phyloP scores from a whole-genome alignment of 2,329 filamentous ascomycete species.

The Nothophaeocryptopus gaeumannii region DNA sequence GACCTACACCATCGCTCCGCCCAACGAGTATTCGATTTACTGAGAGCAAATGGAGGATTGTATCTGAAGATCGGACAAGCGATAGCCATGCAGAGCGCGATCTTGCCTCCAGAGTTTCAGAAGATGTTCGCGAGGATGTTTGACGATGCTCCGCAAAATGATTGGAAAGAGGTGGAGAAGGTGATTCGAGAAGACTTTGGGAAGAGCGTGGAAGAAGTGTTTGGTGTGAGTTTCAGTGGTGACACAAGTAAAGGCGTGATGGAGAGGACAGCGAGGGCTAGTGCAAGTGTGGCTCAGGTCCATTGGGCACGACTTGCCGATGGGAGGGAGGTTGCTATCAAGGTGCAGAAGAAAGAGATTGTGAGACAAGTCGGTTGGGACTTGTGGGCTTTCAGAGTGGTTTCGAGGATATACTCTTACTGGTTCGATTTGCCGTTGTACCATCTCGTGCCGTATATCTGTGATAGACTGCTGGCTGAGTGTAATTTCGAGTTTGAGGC shows the following conservation, averaged over 20 bases:
- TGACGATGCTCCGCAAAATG: conserved; percentile 92
- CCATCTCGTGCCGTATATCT: conserved; percentile 85
- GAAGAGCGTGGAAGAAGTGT: conserved; percentile 83
- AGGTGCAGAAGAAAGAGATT: conserved; percentile 96
- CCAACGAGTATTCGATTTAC: conserved; percentile 73
- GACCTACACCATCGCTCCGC: conserved; percentile 83
- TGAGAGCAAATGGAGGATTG: conserved; percentile 83
- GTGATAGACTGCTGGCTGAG: conserved; percentile 85
- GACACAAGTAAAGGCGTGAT: conserved; percentile 59
- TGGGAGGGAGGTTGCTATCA: conserved; percentile 88
- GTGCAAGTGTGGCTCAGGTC: conserved; percentile 92
- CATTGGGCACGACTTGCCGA: conserved; percentile 87
- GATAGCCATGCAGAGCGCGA: conserved; percentile 95
- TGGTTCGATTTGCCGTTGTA: conserved; percentile 94
- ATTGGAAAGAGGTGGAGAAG: conserved; percentile 78
- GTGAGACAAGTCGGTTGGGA: conserved; percentile 89
- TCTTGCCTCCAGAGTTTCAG: conserved; percentile 91
- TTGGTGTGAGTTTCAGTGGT: conserved; percentile 72
- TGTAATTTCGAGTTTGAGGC: conserved; percentile 95
- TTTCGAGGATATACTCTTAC: conserved; percentile 76
- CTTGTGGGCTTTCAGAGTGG: conserved; percentile 90
- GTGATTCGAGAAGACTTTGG: conserved; percentile 88
- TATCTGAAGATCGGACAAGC: conserved; percentile 98
- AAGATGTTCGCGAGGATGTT: conserved; percentile 97
- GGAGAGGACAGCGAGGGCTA: conserved; percentile 70